Percentiles rank a stretch among this genome's conserved stretches.
Conservation (phyloP, 2,329 filamentous ascomycete genomes). For the Dothistroma septosporum region DNA sequence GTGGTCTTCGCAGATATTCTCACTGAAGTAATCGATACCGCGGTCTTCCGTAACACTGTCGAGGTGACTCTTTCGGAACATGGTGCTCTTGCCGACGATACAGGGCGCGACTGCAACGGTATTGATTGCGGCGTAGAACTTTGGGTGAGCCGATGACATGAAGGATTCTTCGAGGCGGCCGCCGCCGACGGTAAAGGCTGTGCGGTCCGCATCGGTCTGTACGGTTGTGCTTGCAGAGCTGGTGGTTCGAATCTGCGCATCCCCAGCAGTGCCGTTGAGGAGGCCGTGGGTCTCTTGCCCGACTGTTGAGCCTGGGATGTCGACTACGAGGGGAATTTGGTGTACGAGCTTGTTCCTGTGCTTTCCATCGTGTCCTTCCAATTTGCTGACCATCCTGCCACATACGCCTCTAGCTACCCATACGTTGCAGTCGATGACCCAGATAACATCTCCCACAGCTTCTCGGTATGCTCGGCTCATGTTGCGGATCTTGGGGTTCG, state of each 20-base stretch:
- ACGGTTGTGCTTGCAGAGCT: constrained; percentile 25
- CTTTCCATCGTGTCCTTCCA: constrained; percentile 62
- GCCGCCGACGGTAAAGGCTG: constrained; percentile 51
- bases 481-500: constrained; percentile 98
- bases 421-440: constrained; percentile 95
- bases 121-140: constrained; percentile 98
- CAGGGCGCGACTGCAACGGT: constrained; percentile 86
- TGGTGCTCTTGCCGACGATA: constrained; percentile 94
- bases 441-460: constrained; percentile 80
- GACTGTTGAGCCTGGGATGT: constrained; percentile 46
- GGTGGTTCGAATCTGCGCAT: constrained; percentile 22
- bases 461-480: constrained; percentile 91
- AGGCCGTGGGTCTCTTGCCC: constrained; percentile 26
- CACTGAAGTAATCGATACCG: constrained; percentile 88
- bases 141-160: constrained; percentile 87
- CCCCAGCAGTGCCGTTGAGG: constrained; percentile 4
- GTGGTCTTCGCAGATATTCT: constrained; percentile 97
- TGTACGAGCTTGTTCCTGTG: constrained; percentile 81
- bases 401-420: constrained; percentile 79
- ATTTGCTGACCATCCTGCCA: constrained; percentile 82
- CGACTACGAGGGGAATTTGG: constrained; percentile 85
- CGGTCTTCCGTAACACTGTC: constrained; percentile 62
- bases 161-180: constrained; percentile 91
- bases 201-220: constrained; percentile 21
- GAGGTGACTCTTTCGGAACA: constrained; percentile 92